Evolutionary conservation across 2,329 filamentous ascomycete genomes (phyloP).

Genomic region (Aspergillus sp.): DNA sequence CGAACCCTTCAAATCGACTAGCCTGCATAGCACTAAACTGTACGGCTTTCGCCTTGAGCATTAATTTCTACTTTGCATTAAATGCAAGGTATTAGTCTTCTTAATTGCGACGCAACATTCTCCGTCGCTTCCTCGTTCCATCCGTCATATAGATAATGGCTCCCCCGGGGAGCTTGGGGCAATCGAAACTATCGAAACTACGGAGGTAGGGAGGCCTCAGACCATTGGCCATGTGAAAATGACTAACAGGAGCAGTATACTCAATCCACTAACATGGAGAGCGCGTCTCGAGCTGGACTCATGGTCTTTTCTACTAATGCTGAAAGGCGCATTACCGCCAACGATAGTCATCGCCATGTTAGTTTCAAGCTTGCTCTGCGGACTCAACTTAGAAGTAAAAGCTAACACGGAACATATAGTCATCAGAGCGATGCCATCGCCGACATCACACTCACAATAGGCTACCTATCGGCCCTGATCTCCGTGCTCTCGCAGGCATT

Average conservation of each 20-base stretch:
- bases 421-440: conserved; percentile 57
- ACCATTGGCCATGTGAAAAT: background rate
- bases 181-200: background rate
- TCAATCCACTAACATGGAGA: conserved; percentile 22
- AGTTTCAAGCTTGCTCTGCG: conserved; percentile 35
- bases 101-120: too few species aligned
- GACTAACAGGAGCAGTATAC: conserved; percentile 1
- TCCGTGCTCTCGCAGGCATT: conserved; percentile 63
- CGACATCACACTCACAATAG: conserved; percentile 37
- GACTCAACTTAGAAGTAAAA: too few species aligned
- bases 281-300: conserved; percentile 26
- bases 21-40: background rate
- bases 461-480: conserved; percentile 65
- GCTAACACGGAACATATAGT: too few species aligned
- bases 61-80: too few species aligned
- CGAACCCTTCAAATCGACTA: background rate
- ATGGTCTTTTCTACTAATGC: conserved; percentile 28
- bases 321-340: conserved; percentile 58
- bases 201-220: conserved; percentile 5
- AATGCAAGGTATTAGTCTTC: too few species aligned
- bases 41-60: too few species aligned
- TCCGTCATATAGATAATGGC: background rate
- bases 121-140: background rate
- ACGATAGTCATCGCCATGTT: conserved; percentile 58
- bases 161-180: conserved; percentile 2